phyloP scores from a whole-genome alignment of 2,329 filamentous ascomycete genomes.

The Teratosphaeriaceae sp. region DNA sequence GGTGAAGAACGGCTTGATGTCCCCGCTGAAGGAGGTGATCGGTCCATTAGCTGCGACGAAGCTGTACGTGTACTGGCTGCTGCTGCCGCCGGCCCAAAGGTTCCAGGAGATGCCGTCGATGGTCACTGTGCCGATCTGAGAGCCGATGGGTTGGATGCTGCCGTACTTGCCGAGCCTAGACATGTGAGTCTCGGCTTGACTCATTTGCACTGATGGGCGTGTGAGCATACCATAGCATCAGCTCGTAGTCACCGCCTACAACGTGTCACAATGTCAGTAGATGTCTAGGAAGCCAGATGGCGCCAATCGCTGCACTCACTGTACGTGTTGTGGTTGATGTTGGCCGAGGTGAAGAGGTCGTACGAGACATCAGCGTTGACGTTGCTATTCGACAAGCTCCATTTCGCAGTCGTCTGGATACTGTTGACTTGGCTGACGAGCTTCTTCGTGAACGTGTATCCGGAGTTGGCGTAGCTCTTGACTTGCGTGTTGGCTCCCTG shows the following conservation, averaged over 20 bases:
- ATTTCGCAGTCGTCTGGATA: conserved; percentile 40
- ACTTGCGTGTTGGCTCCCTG: conserved; percentile 24
- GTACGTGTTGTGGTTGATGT: conserved; percentile 26
- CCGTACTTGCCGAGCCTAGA: conserved; percentile 6
- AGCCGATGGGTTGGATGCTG: conserved; percentile 24
- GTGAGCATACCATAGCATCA: conserved; percentile 59
- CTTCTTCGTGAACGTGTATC: conserved; percentile 23
- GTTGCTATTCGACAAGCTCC: conserved; percentile 42
- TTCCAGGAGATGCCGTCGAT: conserved; percentile 50
- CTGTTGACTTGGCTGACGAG: conserved; percentile 3
- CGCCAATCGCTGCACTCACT: background rate
- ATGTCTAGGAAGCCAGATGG: conserved; percentile 23
- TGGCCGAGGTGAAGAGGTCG: conserved; percentile 52
- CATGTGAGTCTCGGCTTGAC: too few species aligned
- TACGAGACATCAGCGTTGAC: conserved; percentile 56
- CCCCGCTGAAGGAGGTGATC: conserved; percentile 48
- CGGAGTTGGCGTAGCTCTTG: conserved; percentile 38
- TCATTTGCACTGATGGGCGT: too few species aligned
- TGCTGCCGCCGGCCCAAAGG: conserved; percentile 51
- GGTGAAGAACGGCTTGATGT: conserved; percentile 51
- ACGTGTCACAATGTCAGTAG: too few species aligned
- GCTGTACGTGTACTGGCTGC: conserved; percentile 49
- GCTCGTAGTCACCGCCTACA: conserved; percentile 45
- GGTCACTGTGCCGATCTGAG: conserved; percentile 48
- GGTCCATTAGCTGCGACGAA: conserved; percentile 45